These are phyloP conservation scores for Fusarium cyanostomum DNA, from an alignment of 2,329 filamentous ascomycete species.

Conservation along the genomic window DNA sequence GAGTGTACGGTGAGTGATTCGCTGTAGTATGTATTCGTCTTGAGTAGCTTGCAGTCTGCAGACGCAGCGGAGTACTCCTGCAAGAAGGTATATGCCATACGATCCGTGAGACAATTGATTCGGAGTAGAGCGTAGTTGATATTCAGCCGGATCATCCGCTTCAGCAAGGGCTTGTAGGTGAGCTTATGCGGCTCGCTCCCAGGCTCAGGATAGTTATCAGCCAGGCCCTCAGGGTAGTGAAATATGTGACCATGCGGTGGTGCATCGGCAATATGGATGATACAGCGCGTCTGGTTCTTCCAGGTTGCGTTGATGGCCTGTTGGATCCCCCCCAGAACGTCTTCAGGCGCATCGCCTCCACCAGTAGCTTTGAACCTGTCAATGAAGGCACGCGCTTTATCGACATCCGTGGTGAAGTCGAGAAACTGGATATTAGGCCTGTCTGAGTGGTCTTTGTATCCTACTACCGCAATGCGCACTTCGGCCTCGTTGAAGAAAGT, in stretches of 20 bases:
- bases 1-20: background rate
- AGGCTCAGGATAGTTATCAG: background rate
- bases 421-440: conserved; percentile 13
- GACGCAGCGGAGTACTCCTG: conserved; percentile 11
- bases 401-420: conserved; percentile 18
- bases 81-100: conserved; percentile 5
- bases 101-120: background rate
- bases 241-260: conserved; percentile 19
- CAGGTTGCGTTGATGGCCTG: conserved; percentile 46
- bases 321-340: conserved; percentile 49
- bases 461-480: conserved; percentile 49
- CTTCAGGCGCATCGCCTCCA: conserved; percentile 48
- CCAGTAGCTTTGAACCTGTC: conserved; percentile 23
- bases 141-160: conserved; percentile 14
- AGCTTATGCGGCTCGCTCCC: conserved; percentile 17
- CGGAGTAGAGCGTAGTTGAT: conserved; percentile 25
- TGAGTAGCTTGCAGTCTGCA: conserved; percentile 13
- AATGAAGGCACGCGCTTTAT: background rate
- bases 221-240: background rate
- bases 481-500: conserved; percentile 48
- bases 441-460: conserved; percentile 49
- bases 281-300: conserved; percentile 46
- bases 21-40: background rate
- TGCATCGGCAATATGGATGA: conserved; percentile 29
- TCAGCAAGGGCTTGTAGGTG: conserved; percentile 12